Percentiles rank a stretch among this genome's conserved stretches.
These are phyloP conservation scores for Ascochyta rabiei DNA, from an alignment of 2,329 filamentous ascomycete species.

Conservation along the genomic window DNA sequence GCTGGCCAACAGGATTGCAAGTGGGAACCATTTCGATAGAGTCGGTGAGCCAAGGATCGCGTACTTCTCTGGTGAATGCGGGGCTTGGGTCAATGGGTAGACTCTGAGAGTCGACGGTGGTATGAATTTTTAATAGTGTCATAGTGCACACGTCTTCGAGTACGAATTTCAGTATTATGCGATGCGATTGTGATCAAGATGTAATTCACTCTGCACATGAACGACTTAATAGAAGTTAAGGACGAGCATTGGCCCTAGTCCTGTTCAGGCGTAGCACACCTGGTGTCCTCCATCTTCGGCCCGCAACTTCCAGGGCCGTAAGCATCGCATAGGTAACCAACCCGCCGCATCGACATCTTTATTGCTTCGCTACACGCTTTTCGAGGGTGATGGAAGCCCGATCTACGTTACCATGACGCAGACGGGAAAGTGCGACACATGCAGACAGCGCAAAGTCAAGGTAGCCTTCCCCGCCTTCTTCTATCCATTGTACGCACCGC, in stretches of 20 bases:
- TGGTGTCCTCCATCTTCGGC: neutral
- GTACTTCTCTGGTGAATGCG: slow-evolving; percentile 23
- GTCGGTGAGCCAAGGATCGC: slow-evolving; percentile 33
- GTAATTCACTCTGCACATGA: too few relatives aligned
- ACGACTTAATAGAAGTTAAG: too few relatives aligned
- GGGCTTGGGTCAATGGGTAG: slow-evolving; percentile 39
- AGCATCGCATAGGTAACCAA: neutral
- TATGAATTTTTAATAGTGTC: slow-evolving; percentile 13
- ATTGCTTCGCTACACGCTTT: neutral
- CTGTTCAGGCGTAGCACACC: neutral
- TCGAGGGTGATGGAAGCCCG: neutral
- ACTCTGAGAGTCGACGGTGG: slow-evolving; percentile 37
- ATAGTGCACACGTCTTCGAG: too few relatives aligned
- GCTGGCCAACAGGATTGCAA: slow-evolving; percentile 28
- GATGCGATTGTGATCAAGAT: too few relatives aligned
- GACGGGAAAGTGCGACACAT: slow-evolving; percentile 41
- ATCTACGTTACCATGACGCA: slow-evolving; percentile 30
- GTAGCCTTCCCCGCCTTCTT: slow-evolving; percentile 14
- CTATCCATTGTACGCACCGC: neutral
- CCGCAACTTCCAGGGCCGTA: neutral
- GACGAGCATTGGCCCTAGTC: neutral
- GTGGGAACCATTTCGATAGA: slow-evolving; percentile 24
- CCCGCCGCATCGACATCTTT: neutral
- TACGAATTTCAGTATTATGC: too few relatives aligned
- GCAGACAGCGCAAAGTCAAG: slow-evolving; percentile 41